Conservation (phyloP, 2,329 filamentous ascomycete genomes). For the Pseudocercospora fijiensis region DNA sequence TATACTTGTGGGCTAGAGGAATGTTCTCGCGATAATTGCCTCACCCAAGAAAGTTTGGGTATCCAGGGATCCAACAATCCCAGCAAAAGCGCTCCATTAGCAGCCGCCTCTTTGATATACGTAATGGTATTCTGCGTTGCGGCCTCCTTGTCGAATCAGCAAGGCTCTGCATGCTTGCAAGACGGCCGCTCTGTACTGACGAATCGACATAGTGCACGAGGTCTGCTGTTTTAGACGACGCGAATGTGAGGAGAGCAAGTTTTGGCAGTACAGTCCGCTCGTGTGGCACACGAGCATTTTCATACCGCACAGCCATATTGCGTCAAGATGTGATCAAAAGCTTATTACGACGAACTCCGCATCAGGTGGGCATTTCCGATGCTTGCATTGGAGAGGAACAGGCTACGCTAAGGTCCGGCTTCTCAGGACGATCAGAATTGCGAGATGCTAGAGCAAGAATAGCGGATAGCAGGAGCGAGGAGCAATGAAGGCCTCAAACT, state of each 20-base stretch:
- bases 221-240: too few species aligned
- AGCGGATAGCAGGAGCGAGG: background rate
- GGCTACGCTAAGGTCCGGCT: too few species aligned
- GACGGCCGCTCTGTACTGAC: background rate
- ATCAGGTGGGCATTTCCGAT: too few species aligned
- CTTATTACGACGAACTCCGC: too few species aligned
- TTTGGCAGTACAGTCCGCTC: too few species aligned
- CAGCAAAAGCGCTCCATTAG: background rate
- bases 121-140: background rate
- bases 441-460: background rate
- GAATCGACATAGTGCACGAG: too few species aligned
- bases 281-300: too few species aligned
- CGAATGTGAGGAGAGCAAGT: too few species aligned
- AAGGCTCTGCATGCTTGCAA: background rate
- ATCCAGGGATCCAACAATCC: background rate
- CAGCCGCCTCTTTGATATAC: background rate
- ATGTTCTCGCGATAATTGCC: background rate
- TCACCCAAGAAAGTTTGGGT: background rate
- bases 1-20: background rate
- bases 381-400: too few species aligned
- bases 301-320: too few species aligned
- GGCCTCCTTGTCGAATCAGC: background rate
- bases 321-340: too few species aligned
- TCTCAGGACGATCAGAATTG: background rate
- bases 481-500: background rate